These are phyloP conservation scores for Scheffersomyces ergatensis DNA, from an alignment of 805 yeast species.

Conservation along the genomic window DNA sequence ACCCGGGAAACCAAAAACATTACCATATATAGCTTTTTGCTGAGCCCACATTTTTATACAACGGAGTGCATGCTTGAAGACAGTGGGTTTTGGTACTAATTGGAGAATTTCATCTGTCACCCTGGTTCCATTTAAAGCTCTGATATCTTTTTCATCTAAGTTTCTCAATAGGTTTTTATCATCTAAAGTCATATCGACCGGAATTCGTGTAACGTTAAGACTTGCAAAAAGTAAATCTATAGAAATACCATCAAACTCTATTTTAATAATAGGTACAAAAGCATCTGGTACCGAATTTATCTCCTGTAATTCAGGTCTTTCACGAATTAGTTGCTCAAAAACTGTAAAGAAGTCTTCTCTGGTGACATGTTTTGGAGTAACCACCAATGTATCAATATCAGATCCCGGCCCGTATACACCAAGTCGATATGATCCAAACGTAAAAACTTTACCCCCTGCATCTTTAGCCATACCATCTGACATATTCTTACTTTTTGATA, in stretches of 20 bases:
- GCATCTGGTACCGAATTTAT: conserved; percentile 95
- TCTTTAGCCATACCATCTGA: conserved; percentile 96
- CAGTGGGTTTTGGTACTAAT: conserved; percentile 88
- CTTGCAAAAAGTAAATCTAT: conserved; percentile 88
- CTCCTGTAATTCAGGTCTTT: conserved; percentile 82
- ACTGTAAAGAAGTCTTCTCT: conserved; percentile 87
- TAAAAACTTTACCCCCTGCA: conserved; percentile 97
- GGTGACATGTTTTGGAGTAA: conserved; percentile 92
- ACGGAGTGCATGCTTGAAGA: conserved; percentile 87
- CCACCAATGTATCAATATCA: conserved; percentile 95
- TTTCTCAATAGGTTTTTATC: conserved; percentile 85
- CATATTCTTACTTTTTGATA: conserved; percentile 82
- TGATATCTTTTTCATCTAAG: conserved; percentile 84
- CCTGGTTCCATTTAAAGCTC: conserved; percentile 93
- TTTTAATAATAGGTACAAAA: conserved; percentile 92
- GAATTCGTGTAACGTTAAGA: conserved; percentile 81
- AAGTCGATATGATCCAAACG: conserved; percentile 89
- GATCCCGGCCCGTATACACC: conserved; percentile 99
- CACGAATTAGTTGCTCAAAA: conserved; percentile 66
- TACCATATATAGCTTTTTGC: conserved; percentile 89
- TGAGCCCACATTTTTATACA: conserved; percentile 97
- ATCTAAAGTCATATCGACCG: conserved; percentile 66
- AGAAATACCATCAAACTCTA: conserved; percentile 86
- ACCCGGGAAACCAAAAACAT: conserved; percentile 96
- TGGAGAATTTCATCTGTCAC: conserved; percentile 92